These are phyloP conservation scores for Ogataea haglerorum DNA, from an alignment of 805 yeast species.

Conservation along the genomic window DNA sequence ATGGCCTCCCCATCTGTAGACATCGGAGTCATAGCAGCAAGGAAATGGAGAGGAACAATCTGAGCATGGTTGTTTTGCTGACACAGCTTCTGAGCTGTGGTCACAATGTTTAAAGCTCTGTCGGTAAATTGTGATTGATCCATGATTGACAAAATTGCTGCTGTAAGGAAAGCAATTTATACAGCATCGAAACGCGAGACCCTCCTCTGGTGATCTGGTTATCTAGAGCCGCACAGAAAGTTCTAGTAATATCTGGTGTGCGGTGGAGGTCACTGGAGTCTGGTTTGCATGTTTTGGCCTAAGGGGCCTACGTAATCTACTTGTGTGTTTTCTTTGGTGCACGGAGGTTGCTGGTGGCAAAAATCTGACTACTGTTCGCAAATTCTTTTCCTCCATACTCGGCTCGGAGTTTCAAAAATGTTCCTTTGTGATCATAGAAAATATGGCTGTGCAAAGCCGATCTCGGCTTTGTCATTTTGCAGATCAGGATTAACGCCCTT, in stretches of 20 bases:
- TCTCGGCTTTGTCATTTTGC: constrained; percentile 3
- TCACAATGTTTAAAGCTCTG: constrained; percentile 79
- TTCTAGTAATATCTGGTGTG: constrained; percentile 5
- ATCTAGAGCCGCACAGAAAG: constrained; percentile 8
- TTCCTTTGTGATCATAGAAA: constrained; percentile 2
- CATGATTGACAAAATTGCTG: constrained; percentile 32
- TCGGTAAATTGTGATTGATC: constrained; percentile 85
- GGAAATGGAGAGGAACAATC: constrained; percentile 79
- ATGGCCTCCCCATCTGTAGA: constrained; percentile 52
- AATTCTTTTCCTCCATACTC: background rate
- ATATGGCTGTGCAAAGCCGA: constrained; percentile 3
- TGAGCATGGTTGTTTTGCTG: constrained; percentile 81
- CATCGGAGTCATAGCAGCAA: constrained; percentile 84
- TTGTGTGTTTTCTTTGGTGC: constrained; percentile 1
- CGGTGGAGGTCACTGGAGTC: background rate
- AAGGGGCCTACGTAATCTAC: background rate
- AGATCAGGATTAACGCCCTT: background rate
- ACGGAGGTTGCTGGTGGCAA: background rate
- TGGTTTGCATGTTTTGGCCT: background rate
- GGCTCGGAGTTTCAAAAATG: constrained; percentile 4
- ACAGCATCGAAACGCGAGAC: background rate
- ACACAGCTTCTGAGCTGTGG: constrained; percentile 78
- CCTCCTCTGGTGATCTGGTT: background rate
- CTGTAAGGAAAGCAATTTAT: background rate
- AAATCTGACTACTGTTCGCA: background rate